Evolutionary conservation across 306 rosid genomes (phyloP), one percentile per base, ranked within the genome.

Genomic region (Calophaca sinica): DNA sequence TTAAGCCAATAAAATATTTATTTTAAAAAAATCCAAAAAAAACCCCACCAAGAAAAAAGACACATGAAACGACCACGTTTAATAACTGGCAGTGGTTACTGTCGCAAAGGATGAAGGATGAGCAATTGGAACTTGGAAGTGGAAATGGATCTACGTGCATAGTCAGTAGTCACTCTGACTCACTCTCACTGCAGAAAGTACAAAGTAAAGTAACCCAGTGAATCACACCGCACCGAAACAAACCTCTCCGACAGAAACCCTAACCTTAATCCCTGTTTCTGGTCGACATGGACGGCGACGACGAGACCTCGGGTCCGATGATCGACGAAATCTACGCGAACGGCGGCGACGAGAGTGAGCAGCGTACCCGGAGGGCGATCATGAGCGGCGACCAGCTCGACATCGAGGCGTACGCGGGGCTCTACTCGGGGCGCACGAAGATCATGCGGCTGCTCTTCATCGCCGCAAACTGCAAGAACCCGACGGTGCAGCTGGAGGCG

Each of bases 321-420:
- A 87, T 89, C 76, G 96, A 92, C 66, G 99, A 92, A 87, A 84
- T 92, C 84, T 84, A 85, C 83, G 78, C 89, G 60, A 96, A 96
- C 87, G 97, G 96, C 29, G 83, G 79, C 10, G 84, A 85, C 31
- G 92, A 83, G 3, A 87, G 78, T 64, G 87, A 84, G 38, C 83
- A 85, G 52, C 94, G 86, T 13, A 83, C 53, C 74, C 84, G 75
- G 7, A 73, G 92, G 2, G 92, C 96, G 3, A 89, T 92, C 73
- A 83, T 90, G 48, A 92, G 94, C 82, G 96, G 98, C 36, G 99
- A 96, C 81, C 98, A 90, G 54, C 96, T 96, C 58, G 99, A 96
- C 79, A 69, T 96, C 78, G 98, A 96, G 71, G 99, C 98, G 1
- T 96, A 89, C 74, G 96, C 94, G 3, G 78, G 86, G 68, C 96